Evolutionary conservation across 164 flowering plant genomes (phyloP).

Genomic region (Piper betle): DNA sequence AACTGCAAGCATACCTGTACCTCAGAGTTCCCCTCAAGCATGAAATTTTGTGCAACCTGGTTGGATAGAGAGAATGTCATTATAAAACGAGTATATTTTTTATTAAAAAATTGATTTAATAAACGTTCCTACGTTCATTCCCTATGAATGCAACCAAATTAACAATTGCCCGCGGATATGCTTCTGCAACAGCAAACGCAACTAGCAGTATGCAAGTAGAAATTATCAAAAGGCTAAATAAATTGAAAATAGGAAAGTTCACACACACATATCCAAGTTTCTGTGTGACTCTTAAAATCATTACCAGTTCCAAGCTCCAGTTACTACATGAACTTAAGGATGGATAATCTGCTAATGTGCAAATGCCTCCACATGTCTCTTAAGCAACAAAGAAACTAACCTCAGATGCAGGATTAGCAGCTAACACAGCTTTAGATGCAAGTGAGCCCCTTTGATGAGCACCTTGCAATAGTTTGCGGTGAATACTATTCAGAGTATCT

Average conservation of each 20-base stretch:
- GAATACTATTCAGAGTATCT: constrained; percentile 10
- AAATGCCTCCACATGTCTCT: neutral
- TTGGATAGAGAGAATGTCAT: constrained; percentile 6
- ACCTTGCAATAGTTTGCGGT: constrained; percentile 20
- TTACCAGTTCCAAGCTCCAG: neutral
- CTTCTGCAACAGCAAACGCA: neutral
- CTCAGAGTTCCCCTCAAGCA: constrained; percentile 58
- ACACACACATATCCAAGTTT: neutral
- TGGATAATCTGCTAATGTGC: neutral
- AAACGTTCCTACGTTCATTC: neutral
- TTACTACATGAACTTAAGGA: too few relatives aligned
- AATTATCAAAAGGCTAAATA: too few relatives aligned
- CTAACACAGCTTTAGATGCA: constrained; percentile 48
- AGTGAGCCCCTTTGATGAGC: constrained; percentile 13
- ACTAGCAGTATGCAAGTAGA: too few relatives aligned
- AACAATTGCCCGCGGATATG: neutral
- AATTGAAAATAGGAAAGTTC: too few relatives aligned
- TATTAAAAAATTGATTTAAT: neutral
- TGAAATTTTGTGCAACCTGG: constrained; percentile 57
- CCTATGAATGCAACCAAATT: neutral
- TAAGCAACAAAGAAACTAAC: constrained; percentile 17
- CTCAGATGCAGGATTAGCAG: constrained; percentile 51
- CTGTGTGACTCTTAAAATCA: neutral
- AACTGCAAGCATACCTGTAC: constrained; percentile 41
- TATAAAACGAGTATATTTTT: neutral